Conservation (phyloP, 176 grass and related monocot species). For the Hyparrhenia diplandra region DNA sequence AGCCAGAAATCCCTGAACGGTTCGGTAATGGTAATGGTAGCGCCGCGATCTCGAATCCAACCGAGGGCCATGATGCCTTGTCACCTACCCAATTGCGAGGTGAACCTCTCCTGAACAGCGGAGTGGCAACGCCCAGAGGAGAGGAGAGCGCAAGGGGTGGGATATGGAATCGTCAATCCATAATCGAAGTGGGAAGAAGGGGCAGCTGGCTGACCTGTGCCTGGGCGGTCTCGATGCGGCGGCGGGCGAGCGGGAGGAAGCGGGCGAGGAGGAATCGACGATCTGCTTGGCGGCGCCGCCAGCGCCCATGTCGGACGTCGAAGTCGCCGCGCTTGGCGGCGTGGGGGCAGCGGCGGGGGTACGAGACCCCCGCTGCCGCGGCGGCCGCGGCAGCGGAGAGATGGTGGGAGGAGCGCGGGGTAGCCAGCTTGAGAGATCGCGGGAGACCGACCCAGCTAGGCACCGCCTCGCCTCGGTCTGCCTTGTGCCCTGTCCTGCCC, state of each 20-base stretch:
- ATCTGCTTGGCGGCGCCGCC: slow-evolving; percentile 90
- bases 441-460: not conserved
- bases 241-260: slow-evolving; percentile 93
- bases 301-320: slow-evolving; percentile 48
- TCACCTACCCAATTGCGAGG: not conserved
- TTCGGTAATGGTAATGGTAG: not conserved
- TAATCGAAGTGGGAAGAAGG: not conserved
- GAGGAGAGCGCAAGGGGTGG: not conserved
- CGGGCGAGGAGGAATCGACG: slow-evolving; percentile 97
- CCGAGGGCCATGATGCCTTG: not conserved
- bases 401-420: slow-evolving; percentile 50
- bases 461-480: not conserved
- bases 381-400: slow-evolving; percentile 29
- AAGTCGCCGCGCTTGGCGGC: slow-evolving; percentile 13
- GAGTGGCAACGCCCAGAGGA: not conserved
- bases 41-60: not conserved
- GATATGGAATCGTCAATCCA: not conserved
- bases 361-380: slow-evolving; percentile 37
- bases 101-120: not conserved
- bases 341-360: slow-evolving; percentile 44
- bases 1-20: not conserved
- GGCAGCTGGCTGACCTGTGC: slow-evolving; percentile 66
- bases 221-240: slow-evolving; percentile 99
- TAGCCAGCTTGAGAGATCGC: slow-evolving; percentile 48
- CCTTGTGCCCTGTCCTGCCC: not conserved